Evolutionary conservation across 2,329 filamentous ascomycete species (phyloP).

Genomic region (Colletotrichum sp.): DNA sequence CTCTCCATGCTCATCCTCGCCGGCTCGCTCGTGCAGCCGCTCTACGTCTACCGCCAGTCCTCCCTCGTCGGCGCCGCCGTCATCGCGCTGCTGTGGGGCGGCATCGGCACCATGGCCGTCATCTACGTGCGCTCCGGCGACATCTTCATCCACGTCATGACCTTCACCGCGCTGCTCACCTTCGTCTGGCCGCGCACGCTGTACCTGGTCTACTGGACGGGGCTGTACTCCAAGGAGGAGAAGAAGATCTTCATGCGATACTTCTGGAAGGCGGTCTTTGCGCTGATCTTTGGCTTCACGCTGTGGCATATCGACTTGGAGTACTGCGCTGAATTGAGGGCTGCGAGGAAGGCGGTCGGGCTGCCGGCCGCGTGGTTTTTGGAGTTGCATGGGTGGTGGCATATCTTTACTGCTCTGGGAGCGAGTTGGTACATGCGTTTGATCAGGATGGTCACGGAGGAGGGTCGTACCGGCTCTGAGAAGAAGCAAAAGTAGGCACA

Average conservation of each 20-base stretch:
- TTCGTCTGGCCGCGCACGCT: constrained; percentile 36
- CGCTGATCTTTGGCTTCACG: constrained; percentile 50
- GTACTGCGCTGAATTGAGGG: constrained; percentile 53
- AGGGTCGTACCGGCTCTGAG: not conserved
- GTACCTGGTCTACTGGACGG: constrained; percentile 37
- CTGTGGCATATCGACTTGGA: constrained; percentile 65
- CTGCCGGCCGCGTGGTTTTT: constrained; percentile 61
- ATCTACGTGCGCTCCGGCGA: constrained; percentile 48
- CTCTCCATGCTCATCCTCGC: constrained; percentile 63
- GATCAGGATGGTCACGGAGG: constrained; percentile 26
- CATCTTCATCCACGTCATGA: constrained; percentile 47
- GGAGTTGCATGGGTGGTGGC: constrained; percentile 70
- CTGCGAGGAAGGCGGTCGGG: constrained; percentile 48
- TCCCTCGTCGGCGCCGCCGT: constrained; percentile 33
- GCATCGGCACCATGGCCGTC: constrained; percentile 44
- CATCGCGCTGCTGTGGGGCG: constrained; percentile 42
- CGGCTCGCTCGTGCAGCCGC: constrained; percentile 56
- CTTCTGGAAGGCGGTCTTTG: constrained; percentile 31
- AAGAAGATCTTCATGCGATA: constrained; percentile 31
- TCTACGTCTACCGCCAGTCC: constrained; percentile 49
- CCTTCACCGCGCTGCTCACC: constrained; percentile 38
- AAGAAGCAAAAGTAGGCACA: not conserved
- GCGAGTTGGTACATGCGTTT: constrained; percentile 46
- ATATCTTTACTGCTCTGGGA: constrained; percentile 62
- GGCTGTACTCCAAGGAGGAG: constrained; percentile 30